phyloP scores from a whole-genome alignment of 2,329 filamentous ascomycete genomes.

The Gaeumannomyces tritici region DNA sequence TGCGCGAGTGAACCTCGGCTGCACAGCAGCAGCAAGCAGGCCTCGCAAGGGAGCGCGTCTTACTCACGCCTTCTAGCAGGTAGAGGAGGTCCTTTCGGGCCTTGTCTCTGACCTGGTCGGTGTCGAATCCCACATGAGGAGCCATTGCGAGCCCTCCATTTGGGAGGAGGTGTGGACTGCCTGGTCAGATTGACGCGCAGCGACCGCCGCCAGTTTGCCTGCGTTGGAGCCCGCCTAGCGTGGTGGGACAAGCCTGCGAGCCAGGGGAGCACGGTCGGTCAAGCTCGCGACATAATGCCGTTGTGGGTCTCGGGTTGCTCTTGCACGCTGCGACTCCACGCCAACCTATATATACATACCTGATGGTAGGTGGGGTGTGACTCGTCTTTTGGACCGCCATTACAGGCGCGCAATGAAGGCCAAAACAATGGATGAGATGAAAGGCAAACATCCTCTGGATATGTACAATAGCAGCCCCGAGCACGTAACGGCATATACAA shows the following conservation, averaged over 20 bases:
- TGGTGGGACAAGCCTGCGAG: background rate
- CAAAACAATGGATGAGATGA: background rate
- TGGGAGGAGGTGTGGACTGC: constrained; percentile 7
- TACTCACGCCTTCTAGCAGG: constrained; percentile 89
- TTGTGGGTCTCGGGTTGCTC: too few species aligned
- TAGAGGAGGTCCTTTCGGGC: constrained; percentile 82
- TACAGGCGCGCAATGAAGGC: background rate
- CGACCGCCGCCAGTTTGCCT: background rate
- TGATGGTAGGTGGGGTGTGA: too few species aligned
- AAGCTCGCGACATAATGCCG: background rate
- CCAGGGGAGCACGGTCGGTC: background rate
- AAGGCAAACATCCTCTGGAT: background rate
- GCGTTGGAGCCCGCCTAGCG: background rate
- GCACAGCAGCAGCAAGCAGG: background rate
- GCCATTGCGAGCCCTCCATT: constrained; percentile 55
- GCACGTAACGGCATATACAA: background rate
- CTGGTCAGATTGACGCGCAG: background rate
- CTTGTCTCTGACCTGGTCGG: constrained; percentile 67
- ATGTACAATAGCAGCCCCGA: background rate
- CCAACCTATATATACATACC: too few species aligned
- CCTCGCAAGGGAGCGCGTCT: constrained; percentile 6
- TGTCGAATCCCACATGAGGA: constrained; percentile 61
- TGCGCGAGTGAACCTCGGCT: background rate
- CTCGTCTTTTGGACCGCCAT: background rate
- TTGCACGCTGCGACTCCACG: background rate